Evolutionary conservation across 176 grass and related monocot species (phyloP), one percentile per base, ranked within the genome.

Genomic region (Hordeum marinum): DNA sequence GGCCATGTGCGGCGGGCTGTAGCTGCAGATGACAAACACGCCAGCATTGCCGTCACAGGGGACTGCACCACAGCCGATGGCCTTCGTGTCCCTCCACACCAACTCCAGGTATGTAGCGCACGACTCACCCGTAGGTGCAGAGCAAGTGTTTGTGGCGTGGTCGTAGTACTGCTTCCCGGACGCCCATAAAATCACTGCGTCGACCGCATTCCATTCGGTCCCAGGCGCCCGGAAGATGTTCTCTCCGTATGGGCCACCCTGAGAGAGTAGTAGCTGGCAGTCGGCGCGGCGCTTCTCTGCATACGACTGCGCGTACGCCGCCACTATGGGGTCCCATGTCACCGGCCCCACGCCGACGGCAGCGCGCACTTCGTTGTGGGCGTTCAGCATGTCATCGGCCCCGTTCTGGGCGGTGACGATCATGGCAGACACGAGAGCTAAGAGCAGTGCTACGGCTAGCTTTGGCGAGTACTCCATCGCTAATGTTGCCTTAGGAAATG

Each of bases 11-110:
- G 31, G 34, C 6, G 78, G 86, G 62, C 67, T n/a, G 71, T 92
- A 92, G 25, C 31, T 43, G 66, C 90, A 92, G 39, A 52, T 92
- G 21, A 89, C 76, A 73, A 89, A 84, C 32, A 89, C 43, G 14
- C 54, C 82, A 7, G 0, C 58, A 24, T 17, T 32, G 20, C 67
- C 67, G 1, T 69, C 67, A 12, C 67, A 69, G 39, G 29, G 59
- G 0, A 89, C 79, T 11, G 37, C 60, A 3, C 79, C 74, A 14
- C 90, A 92, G 3, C 86, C 83, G 6, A 92, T 92, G 13, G 18
- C 21, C 35, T 67, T 92, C 4, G 83, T 42, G 25, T 21, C 18
- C 2, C 79, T 8, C 90, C 86, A 92, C 42, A 86, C 66, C 4
- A 89, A 59, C 80, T 92, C 83, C 2, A 79, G 86, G 75, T 86